Evolutionary conservation across 306 rosid species (phyloP).

Genomic region (Senna tora): DNA sequence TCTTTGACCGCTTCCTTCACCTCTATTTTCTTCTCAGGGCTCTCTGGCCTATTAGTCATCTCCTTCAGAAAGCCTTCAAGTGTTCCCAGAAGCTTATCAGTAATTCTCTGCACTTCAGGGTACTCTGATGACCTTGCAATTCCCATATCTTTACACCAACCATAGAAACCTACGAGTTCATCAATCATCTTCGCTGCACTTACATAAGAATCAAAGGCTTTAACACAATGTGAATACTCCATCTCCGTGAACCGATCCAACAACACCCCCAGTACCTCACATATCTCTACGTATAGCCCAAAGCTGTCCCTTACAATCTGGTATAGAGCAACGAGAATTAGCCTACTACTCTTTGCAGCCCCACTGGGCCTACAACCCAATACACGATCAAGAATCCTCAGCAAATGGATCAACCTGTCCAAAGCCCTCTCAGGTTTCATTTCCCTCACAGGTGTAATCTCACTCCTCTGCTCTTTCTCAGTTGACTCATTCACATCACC

Average conservation of each 20-base stretch:
- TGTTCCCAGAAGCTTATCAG: slow-evolving; percentile 63
- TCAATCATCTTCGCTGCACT: slow-evolving; percentile 67
- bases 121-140: slow-evolving; percentile 77
- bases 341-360: slow-evolving; percentile 62
- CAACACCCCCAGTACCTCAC: slow-evolving; percentile 75
- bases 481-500: slow-evolving; percentile 45
- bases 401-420: slow-evolving; percentile 64
- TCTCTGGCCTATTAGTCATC: slow-evolving; percentile 51
- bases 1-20: slow-evolving; percentile 45
- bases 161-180: slow-evolving; percentile 68
- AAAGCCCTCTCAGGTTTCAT: slow-evolving; percentile 68
- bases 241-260: slow-evolving; percentile 74
- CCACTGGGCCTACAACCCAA: slow-evolving; percentile 77
- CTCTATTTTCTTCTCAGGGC: slow-evolving; percentile 54
- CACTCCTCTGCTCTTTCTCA: slow-evolving; percentile 47
- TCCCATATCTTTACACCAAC: slow-evolving; percentile 83
- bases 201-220: slow-evolving; percentile 71
- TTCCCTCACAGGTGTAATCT: slow-evolving; percentile 61
- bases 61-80: slow-evolving; percentile 74
- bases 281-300: slow-evolving; percentile 58
- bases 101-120: slow-evolving; percentile 76
- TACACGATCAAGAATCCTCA: slow-evolving; percentile 63
- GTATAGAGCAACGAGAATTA: slow-evolving; percentile 67
- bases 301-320: slow-evolving; percentile 79
- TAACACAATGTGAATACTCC: slow-evolving; percentile 67